phyloP scores from a whole-genome alignment of 2,329 filamentous ascomycete genomes.

The Botryotinia globosa region DNA sequence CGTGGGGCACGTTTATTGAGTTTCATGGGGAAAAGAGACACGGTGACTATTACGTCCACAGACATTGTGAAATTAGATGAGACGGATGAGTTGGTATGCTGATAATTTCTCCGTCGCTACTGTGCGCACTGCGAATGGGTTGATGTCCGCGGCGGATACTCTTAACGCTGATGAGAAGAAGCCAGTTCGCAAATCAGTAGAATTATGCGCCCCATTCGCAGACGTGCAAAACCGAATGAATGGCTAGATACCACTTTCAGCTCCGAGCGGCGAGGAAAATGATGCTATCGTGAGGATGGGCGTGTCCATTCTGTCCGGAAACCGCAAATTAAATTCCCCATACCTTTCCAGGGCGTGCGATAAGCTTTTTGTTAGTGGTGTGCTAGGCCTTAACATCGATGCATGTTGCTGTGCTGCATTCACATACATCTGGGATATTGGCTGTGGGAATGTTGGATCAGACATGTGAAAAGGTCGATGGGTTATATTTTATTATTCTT shows the following conservation, averaged over 20 bases:
- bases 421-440: not conserved
- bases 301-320: not conserved
- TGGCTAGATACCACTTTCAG: not conserved
- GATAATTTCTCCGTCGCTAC: slow-evolving; percentile 6
- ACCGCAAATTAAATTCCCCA: slow-evolving; percentile 8
- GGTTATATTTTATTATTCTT: not conserved
- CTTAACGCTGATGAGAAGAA: not conserved
- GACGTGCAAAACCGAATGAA: slow-evolving; percentile 2
- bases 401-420: not conserved
- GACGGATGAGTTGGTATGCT: not conserved
- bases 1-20: slow-evolving; percentile 8
- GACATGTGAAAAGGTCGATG: slow-evolving; percentile 5
- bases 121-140: not conserved
- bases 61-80: not conserved
- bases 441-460: not conserved
- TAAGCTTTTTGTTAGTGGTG: slow-evolving; percentile 10
- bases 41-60: not conserved
- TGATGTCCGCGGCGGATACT: slow-evolving; percentile 2
- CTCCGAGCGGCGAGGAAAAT: slow-evolving; percentile 1
- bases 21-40: slow-evolving; percentile 10
- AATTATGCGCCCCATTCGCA: slow-evolving; percentile 7
- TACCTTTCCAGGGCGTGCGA: slow-evolving; percentile 3
- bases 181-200: not conserved
- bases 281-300: slow-evolving; percentile 4
- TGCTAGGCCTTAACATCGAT: slow-evolving; percentile 9